Base-by-base conservation (phyloP, 1,139 yeast species). In the Zygoascus sp. region DNA sequence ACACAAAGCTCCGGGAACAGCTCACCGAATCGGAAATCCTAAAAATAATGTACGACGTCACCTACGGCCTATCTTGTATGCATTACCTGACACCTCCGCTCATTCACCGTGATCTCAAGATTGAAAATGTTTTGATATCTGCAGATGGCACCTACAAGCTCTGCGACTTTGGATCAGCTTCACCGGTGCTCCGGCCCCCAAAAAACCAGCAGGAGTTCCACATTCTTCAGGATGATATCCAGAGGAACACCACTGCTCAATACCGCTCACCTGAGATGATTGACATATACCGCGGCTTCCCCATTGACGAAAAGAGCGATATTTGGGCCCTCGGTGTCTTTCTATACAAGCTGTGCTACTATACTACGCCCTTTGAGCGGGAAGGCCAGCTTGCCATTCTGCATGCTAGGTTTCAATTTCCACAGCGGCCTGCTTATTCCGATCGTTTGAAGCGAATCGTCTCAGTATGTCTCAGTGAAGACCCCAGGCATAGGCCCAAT, bases 191-290 rank as follows among this genome's bases (percentile, higher is more conserved):
- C 55, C 75, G 78, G 37, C 80, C 84, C 3, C 94, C 96, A 1
- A 69, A 74, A 49, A 77, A 74, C 51, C 74, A 79, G 7, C 80
- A 78, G 50, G 95, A 85, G 59, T 73, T 82, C 57, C 81, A 81
- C 46, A 68, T 76, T 13, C 67, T 90, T 40, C 86, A 85, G 53
- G 87, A 86, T 55, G 97, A 92, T 61, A 79, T 92, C 49, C 80
- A 86, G 72, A 82, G 83, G 53, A 94, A 92, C 64, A 92, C 98
- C 0, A 92, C 98, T 2, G 96, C 97, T n/a, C 98, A 92, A 65
- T 92, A 92, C 66, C 74, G 98, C 55, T 76, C 96, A 1, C 98
- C 98, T 0, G 98, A 92, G 65, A 92, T 92, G 98, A 77, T 94
- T 46, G 97, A 92, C 66, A 73, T 92, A 39, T 79, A 83, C 53